Evolutionary conservation across 1,139 yeast species (phyloP), one percentile per base, ranked within the genome.

Genomic region (Candida freyschussii): DNA sequence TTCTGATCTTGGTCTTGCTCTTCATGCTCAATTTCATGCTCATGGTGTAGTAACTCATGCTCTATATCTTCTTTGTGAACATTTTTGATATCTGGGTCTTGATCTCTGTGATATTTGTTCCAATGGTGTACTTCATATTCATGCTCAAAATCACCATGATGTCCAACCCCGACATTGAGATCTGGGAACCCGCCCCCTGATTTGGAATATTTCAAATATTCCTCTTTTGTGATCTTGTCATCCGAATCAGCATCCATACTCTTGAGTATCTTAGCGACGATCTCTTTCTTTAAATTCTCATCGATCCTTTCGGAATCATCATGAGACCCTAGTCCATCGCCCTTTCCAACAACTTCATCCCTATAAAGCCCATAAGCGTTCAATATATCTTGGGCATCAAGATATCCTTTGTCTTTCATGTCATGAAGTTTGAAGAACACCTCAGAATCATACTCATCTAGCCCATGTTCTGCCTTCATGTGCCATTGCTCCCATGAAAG

Each of bases 121-220:
- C 97, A 91, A 57, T 91, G 97, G 56, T 91, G 97, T 41, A 84
- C 78, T 50, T 89, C 96, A 53, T 87, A 89, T 55, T 89, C 97
- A 45, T 75, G 72, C 58, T 91, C 98, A 52, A 87, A 91, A 60
- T 86, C 96, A 31, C 89, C 81, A 60, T 89, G 97, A 55, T 89
- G 97, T 13, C 98, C 97, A n/a, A 85, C 91, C 14, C 96, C 97
- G 42, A 80, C 78, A 7, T 96, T 95, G 55, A 87, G 77, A 57
- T 91, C 97, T 1, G 97, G 97, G 52, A 91, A 71, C 43, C 73
- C 74, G 2, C 83, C 81, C 6, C 94, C 94, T 7, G 58, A 59
- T 3, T 58, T 57, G 7, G 72, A 67, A 59, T 73, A 89, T n/a
- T 61, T 59, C 30, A 75, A 52, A 80, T 89, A 91, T 53, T 87